Base-by-base conservation (phyloP, 2,329 filamentous ascomycete species). In the Parafenestella ontariensis region DNA sequence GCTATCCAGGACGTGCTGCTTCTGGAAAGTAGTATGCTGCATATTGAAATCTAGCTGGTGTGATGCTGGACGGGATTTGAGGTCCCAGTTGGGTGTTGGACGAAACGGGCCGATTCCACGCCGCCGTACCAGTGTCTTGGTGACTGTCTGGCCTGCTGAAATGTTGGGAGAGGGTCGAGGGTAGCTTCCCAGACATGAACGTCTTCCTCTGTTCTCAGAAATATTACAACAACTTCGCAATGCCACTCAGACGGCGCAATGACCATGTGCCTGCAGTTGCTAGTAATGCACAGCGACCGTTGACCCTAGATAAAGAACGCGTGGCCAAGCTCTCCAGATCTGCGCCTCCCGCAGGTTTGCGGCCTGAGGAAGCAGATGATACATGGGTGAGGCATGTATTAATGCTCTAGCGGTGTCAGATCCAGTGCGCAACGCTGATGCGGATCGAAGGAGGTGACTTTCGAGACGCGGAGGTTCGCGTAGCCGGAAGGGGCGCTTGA, bases 381-480 rank as follows among this genome's bases (percentile, higher is more conserved):
- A 71, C 65, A 63, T 57, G 58, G 33, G 52, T 68, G 64, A 68
- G 57, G 66, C 66, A 69, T 44, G 56, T 28, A 46, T 31, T 58
- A 52, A 64, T 49, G 64, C 61, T 43, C 43, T 53, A 65, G 59
- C 49, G 50, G 63, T 68, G 42, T 69, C 59, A 69, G 65, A 62
- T 49, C 43, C 43, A 46, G 46, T 43, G 41, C 36, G 49, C 26
- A 39, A 47, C 46, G 44, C 52, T 24, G 53, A 54, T 52, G 49
- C 58, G 36, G 54, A 40, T 61, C 58, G 31, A 48, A 52, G 54
- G 49, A 56, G 51, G 49, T 46, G 56, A 37, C 63, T 57, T n/a
- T 58, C 59, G 64, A 70, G 62, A 70, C 67, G 59, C 65, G 61
- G 66, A 62, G 53, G 49, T 41, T 43, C n/a, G 15, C 36, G 36